phyloP scores from a whole-genome alignment of 2,329 filamentous ascomycete species.

The Microdochium paspali region DNA sequence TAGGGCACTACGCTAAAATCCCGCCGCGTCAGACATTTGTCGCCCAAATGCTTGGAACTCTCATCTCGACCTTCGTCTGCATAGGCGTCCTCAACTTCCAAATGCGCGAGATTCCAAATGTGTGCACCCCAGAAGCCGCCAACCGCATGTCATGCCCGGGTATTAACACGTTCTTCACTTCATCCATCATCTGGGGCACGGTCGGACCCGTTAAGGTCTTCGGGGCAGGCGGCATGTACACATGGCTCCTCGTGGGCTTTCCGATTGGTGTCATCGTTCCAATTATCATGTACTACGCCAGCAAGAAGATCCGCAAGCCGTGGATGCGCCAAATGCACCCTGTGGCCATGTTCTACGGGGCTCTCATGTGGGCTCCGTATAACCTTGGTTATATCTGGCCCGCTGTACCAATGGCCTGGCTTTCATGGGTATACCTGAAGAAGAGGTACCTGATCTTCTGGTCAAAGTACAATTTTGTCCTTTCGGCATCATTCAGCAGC shows the following conservation, averaged over 20 bases:
- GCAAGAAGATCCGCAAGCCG: conserved; percentile 12
- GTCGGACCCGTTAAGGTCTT: conserved; percentile 33
- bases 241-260: conserved; percentile 20
- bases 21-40: conserved; percentile 49
- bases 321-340: conserved; percentile 16
- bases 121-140: conserved; percentile 14
- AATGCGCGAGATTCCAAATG: conserved; percentile 17
- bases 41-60: conserved; percentile 48
- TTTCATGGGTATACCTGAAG: conserved; percentile 29
- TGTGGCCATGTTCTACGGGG: conserved; percentile 24
- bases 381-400: conserved; percentile 29
- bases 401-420: conserved; percentile 33
- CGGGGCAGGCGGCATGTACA: conserved; percentile 24
- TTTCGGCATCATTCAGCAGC: conserved; percentile 15
- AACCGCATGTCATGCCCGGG: conserved; percentile 42
- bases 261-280: conserved; percentile 21
- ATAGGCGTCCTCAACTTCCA: conserved; percentile 32
- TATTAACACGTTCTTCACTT: conserved; percentile 47
- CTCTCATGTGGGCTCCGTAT: conserved; percentile 37
- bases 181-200: conserved; percentile 45
- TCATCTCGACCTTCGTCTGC: conserved; percentile 41
- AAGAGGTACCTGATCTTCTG: conserved; percentile 13
- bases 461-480: conserved; percentile 18
- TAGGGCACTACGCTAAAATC: conserved; percentile 50
- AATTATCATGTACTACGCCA: conserved; percentile 17